Evolutionary conservation across 768 basidiomycete genomes (phyloP), one percentile per base, ranked within the genome.

Genomic region (Auriscalpium orientale): DNA sequence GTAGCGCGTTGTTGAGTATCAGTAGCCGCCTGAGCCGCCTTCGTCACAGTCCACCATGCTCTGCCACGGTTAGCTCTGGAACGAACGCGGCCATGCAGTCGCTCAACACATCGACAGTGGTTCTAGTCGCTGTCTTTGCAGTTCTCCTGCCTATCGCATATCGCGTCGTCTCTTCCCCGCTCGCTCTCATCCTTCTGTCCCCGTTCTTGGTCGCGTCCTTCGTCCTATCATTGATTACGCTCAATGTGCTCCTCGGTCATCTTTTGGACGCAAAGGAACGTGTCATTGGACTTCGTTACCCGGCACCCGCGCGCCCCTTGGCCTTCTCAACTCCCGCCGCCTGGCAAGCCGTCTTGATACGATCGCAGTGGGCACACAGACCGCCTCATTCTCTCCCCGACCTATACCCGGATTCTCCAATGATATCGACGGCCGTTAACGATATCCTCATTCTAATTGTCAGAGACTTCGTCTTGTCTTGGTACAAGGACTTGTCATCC

Each of bases 261-360:
- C 65, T 73, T 51, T 74, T 89, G 57, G 89, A 90, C 66, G 66
- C 74, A 8, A 76, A 66, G 35, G 61, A 66, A 22, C 64, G 71
- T 33, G 61, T 59, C 1, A 56, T 60, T 11, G 61, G 54, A n/a
- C 72, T 75, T 44, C 70, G 70, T 45, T 72, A 85, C n/a, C 69
- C 71, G 10, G 71, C 74, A 55, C 82, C 85, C 0, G 84, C 90
- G 16, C 80, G 83, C 37, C 90, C 90, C 0, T 77, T 94, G 49
- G 79, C 82, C 3, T 95, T 97, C 74, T 91, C 91, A 4, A 92
- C 92, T 3, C 91, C 92, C 22, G 91, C 94, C 55, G 94, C 93
- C 35, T 97, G 94, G 94, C 90, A 94, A 65, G 92, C 87, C 0
- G 88, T 91, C 48, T 76, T 90, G 51, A 92, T 82, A 46, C 83